Base-by-base conservation (phyloP, 495 filamentous ascomycete species). In the Penicillium riverlandense region DNA sequence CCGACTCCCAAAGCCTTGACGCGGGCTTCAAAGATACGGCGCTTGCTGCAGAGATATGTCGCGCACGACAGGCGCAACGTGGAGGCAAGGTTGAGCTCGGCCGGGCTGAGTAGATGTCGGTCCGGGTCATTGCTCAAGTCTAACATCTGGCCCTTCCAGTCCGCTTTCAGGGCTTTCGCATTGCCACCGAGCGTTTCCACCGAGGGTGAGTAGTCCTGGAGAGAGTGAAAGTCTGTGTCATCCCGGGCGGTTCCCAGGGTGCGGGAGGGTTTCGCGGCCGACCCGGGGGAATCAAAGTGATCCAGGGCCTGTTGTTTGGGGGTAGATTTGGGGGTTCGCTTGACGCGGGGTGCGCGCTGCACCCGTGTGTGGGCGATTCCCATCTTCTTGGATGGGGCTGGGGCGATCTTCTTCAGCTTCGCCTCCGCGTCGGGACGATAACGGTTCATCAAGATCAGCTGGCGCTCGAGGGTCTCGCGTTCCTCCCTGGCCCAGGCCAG, bases 41-140 rank as follows among this genome's bases (percentile, higher is more conserved):
- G 82, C 76, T 98, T 98, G 71, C 85, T 92, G 55, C 87, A 91
- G 22, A 98, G 76, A 55, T 98, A 98, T 35, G 87, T 90, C 27
- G 88, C 90, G 57, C 86, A 90, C 50, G 85, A 84, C 30, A 98
- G 78, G 41, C 92, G 80, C 14, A 98, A 78, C 15, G 79, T 85
- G 34, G 84, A 79, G 29, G 90, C 90, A 29, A 96, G 75, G 36
- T 74, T 70, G 44, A 92, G 49, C 67, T 98, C 92, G 37, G 86
- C 83, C 6, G 82, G 74, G 60, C 90, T 86, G 38, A 96, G 82
- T 35, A 90, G 71, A 45, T 85, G 61, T 30, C 76, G 73, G 61
- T 95, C 78, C 37, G 86, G 84, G 57, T 96, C 90, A 57, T 77
- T 78, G 63, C 74, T 79, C 45, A 95, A 76, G 59, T 95, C 84